These are phyloP conservation scores for Didymellaceae sp. DNA, from an alignment of 2,329 filamentous ascomycete genomes.

Conservation along the genomic window DNA sequence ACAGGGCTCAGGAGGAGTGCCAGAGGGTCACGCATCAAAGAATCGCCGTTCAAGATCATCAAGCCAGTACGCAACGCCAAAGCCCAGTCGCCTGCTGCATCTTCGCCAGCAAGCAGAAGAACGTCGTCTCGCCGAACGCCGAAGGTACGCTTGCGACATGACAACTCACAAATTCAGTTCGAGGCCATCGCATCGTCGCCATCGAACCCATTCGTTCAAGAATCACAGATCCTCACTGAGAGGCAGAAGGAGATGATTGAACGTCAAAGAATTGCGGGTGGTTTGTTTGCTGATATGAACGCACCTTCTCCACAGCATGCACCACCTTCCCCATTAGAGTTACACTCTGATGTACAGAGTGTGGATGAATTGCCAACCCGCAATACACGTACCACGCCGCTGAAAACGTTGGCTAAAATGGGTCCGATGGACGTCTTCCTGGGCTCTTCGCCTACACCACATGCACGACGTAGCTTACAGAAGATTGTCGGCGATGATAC, in stretches of 20 bases:
- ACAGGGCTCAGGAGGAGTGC: slow-evolving; percentile 21
- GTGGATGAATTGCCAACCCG: slow-evolving; percentile 33
- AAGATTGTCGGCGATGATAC: slow-evolving; percentile 37
- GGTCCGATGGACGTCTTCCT: slow-evolving; percentile 45
- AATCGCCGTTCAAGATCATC: slow-evolving; percentile 37
- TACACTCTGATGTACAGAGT: slow-evolving; percentile 38
- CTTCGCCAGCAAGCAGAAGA: slow-evolving; percentile 29
- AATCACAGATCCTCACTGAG: slow-evolving; percentile 79
- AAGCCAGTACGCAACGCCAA: slow-evolving; percentile 32
- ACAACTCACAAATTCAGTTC: slow-evolving; percentile 84
- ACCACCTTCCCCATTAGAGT: slow-evolving; percentile 33
- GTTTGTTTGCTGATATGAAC: slow-evolving; percentile 70
- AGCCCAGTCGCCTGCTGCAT: slow-evolving; percentile 35
- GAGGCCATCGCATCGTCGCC: slow-evolving; percentile 69
- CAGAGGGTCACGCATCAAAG: slow-evolving; percentile 33
- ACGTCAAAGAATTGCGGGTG: slow-evolving; percentile 68
- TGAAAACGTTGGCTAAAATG: slow-evolving; percentile 33
- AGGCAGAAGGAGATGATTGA: slow-evolving; percentile 79
- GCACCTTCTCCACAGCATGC: slow-evolving; percentile 28
- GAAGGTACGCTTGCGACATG: slow-evolving; percentile 70
- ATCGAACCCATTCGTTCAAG: slow-evolving; percentile 53
- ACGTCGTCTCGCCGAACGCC: slow-evolving; percentile 40
- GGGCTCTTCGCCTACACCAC: slow-evolving; percentile 47
- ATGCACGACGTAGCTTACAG: slow-evolving; percentile 35
- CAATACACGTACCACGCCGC: slow-evolving; percentile 34